Evolutionary conservation across 495 filamentous ascomycete species (phyloP).

Genomic region (Penicillium turbatum): DNA sequence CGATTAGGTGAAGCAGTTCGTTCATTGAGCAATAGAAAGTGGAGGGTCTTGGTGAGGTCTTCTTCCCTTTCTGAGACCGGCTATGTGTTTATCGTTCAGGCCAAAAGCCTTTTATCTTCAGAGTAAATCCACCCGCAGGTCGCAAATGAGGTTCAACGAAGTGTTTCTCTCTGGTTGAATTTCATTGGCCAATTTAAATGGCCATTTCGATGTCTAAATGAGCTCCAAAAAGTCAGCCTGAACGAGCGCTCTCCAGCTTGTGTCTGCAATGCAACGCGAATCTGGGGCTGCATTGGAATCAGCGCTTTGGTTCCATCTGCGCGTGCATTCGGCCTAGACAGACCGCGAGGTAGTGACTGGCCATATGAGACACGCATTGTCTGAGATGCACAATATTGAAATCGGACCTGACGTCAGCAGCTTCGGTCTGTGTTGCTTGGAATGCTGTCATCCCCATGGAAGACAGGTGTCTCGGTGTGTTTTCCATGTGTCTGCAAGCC

Average conservation of each 20-base stretch:
- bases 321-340: neutral
- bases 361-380: slow-evolving; percentile 16
- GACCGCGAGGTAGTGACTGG: neutral
- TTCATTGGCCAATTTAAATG: neutral
- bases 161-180: neutral
- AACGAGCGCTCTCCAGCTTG: neutral
- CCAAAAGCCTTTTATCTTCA: neutral
- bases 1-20: neutral
- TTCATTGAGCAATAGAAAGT: neutral
- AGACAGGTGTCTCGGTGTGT: neutral
- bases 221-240: neutral
- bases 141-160: neutral
- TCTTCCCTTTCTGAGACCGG: neutral
- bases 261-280: neutral
- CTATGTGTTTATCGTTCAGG: neutral
- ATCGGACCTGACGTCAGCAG: slow-evolving; percentile 12
- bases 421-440: neutral
- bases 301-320: neutral
- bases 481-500: neutral
- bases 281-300: neutral
- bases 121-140: neutral
- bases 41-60: neutral
- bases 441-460: neutral
- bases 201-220: neutral
- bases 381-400: slow-evolving; percentile 8